Evolutionary conservation across 768 basidiomycete species (phyloP).

Genomic region (Podaxis carcinomalis): DNA sequence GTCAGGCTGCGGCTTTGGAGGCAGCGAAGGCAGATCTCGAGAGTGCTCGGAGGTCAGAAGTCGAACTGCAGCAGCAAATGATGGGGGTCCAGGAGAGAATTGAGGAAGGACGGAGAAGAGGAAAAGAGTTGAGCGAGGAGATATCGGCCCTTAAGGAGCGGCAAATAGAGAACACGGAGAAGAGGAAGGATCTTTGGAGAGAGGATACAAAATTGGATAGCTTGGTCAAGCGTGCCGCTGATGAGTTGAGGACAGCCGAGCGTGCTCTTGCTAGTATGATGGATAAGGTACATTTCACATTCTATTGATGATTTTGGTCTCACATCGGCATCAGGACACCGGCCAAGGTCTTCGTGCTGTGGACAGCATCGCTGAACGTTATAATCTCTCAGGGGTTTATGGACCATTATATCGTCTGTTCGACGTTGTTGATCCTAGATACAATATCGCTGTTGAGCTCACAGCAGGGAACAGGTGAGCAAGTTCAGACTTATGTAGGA

Average conservation of each 20-base stretch:
- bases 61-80: constrained; percentile 57
- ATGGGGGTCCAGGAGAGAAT: constrained; percentile 52
- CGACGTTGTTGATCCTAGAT: constrained; percentile 82
- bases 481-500: neutral
- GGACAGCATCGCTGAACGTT: constrained; percentile 74
- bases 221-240: constrained; percentile 67
- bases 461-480: constrained; percentile 91
- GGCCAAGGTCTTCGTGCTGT: constrained; percentile 84
- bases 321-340: constrained; percentile 61
- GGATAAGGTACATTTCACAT: constrained; percentile 70
- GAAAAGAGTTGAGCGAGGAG: constrained; percentile 59
- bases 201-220: constrained; percentile 89
- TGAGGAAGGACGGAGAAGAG: constrained; percentile 58
- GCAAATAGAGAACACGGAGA: constrained; percentile 66
- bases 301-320: neutral
- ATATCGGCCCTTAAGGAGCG: constrained; percentile 59
- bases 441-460: constrained; percentile 89
- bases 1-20: constrained; percentile 54
- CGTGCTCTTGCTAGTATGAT: constrained; percentile 82
- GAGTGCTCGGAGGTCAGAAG: constrained; percentile 41
- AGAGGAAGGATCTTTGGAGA: constrained; percentile 90
- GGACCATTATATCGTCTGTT: constrained; percentile 94
- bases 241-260: constrained; percentile 81
- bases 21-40: constrained; percentile 48
- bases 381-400: constrained; percentile 79